phyloP scores from a whole-genome alignment of 345 rosid genomes.

The Lenwebbia sp. region DNA sequence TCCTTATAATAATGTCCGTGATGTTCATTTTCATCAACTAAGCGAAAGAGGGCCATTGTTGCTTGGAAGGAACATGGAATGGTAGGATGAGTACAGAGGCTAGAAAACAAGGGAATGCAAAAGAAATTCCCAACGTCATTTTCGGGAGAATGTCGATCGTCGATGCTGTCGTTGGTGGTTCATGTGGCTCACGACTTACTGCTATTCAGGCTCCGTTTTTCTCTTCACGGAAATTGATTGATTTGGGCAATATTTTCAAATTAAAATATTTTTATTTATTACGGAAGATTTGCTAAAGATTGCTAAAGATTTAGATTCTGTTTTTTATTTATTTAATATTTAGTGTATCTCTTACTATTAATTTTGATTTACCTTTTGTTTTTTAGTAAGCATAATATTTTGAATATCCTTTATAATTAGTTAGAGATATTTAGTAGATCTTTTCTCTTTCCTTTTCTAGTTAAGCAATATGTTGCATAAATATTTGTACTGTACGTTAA shows the following conservation, averaged over 20 bases:
- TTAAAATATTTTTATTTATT: too few relatives aligned
- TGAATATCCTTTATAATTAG: too few relatives aligned
- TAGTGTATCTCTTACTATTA: too few relatives aligned
- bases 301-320: too few relatives aligned
- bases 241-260: too few relatives aligned
- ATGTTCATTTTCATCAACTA: not conserved
- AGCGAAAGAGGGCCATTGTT: not conserved
- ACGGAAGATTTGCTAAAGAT: too few relatives aligned
- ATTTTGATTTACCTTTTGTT: too few relatives aligned
- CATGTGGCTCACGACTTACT: accelerated
- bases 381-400: too few relatives aligned
- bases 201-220: too few relatives aligned
- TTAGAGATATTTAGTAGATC: not conserved
- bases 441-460: not conserved
- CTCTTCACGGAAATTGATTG: too few relatives aligned
- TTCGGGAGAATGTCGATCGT: not conserved
- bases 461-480: constrained; percentile 5
- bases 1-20: not conserved
- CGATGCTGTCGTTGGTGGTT: not conserved
- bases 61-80: not conserved
- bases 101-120: not conserved
- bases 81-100: not conserved
- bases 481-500: not conserved
- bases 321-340: too few relatives aligned
- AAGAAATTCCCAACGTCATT: not conserved